Evolutionary conservation across 345 rosid species (phyloP), one percentile per base, ranked within the genome.

Genomic region (Arabidopsis arenosa): DNA sequence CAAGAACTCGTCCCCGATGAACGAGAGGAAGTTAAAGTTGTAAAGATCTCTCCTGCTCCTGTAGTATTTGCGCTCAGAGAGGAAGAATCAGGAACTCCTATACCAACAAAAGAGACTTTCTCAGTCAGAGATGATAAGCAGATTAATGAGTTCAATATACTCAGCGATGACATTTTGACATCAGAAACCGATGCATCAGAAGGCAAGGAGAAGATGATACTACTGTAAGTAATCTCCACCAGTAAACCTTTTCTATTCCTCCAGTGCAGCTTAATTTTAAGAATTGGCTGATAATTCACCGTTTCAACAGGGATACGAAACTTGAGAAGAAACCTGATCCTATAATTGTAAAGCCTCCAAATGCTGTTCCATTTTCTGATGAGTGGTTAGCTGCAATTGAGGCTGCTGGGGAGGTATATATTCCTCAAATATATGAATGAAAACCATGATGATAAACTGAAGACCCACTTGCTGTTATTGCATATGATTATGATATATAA

Each of bases 301-400:
- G 52, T 80, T 41, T 72, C 82, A 86, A 86, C 73, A 79, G 81
- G 70, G 80, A 78, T 44, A 65, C 80, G 54, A 79, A 57, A 41
- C 56, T 65, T 57, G 89, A 83, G 36, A 75, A 67, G 79, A 83
- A 78, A 77, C 79, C 84, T 79, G 83, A 72, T 63, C 75, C 87
- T 43, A 71, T 72, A 14, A 59, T 67, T 58, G 70, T 86, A 57
- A 86, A 79, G 81, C 96, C 90, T 65, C 93, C 76, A 39, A 48
- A 81, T 80, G 96, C 84, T 73, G 81, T 77, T 83, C 97, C 99
- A 41, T 92, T 92, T 80, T 95, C 97, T 63, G 97, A 92, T 45
- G 97, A 95, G 72, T 90, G 99, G 99, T 71, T 95, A 78, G 91
- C 97, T 58, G 96, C 93, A 63, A 61, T 90, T 66, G 97, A 90